These are phyloP conservation scores for Berkeleyomyces rouxiae DNA, from an alignment of 2,329 filamentous ascomycete genomes.

Conservation along the genomic window DNA sequence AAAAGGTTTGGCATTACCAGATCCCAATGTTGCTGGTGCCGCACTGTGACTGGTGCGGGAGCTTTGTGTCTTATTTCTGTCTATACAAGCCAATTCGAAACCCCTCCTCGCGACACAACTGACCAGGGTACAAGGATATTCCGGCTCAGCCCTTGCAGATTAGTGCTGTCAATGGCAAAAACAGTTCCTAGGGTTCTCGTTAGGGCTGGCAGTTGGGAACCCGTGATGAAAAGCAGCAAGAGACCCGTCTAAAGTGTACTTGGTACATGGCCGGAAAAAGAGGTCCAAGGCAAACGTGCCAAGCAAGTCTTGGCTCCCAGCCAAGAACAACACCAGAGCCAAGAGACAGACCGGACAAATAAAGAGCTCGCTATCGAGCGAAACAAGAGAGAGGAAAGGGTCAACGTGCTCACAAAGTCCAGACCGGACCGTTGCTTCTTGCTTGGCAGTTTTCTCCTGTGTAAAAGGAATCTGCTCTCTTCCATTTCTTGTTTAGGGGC, in stretches of 20 bases:
- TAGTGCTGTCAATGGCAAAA: neutral
- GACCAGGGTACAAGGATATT: neutral
- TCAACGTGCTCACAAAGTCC: neutral
- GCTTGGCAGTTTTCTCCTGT: neutral
- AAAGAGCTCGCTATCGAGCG: neutral
- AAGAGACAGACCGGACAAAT: neutral
- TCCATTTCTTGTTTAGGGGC: too few species aligned
- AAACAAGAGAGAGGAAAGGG: neutral
- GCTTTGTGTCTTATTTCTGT: neutral
- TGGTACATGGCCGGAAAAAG: neutral
- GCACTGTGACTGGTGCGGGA: neutral
- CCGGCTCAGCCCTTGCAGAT: neutral
- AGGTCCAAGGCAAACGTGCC: neutral
- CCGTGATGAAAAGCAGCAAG: neutral
- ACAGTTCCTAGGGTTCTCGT: neutral
- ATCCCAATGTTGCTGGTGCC: neutral
- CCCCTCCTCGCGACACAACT: neutral
- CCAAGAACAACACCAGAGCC: neutral
- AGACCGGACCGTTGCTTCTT: neutral
- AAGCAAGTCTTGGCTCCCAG: neutral
- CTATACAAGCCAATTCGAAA: neutral
- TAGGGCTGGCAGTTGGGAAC: too few species aligned
- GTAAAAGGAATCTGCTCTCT: too few species aligned
- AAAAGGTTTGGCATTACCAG: neutral
- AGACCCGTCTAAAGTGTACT: neutral